Evolutionary conservation across 371 early-diverging fungal genomes (phyloP).

Genomic region (Actinomucor elegans): DNA sequence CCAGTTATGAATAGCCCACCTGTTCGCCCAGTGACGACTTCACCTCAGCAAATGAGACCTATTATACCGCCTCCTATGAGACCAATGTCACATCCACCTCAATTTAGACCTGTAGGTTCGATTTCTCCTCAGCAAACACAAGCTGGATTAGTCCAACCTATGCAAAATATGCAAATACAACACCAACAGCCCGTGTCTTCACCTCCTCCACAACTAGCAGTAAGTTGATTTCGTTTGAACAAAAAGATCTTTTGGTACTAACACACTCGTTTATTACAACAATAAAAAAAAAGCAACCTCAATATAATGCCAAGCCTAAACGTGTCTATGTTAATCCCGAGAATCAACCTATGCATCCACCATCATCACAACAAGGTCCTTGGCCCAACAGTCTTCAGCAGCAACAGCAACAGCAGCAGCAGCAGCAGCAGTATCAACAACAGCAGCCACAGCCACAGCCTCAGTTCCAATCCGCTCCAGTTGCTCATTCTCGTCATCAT

Average conservation of each 20-base stretch:
- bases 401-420: neutral
- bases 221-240: neutral
- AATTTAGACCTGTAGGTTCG: conserved; percentile 1
- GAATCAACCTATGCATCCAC: neutral
- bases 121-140: conserved; percentile 5
- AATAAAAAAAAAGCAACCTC: neutral
- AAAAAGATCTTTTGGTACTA: neutral
- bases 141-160: conserved; percentile 18
- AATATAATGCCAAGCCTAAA: conserved; percentile 28
- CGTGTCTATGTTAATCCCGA: conserved; percentile 46
- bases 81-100: neutral
- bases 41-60: neutral
- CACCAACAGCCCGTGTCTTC: conserved; percentile 1
- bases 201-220: neutral
- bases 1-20: conserved; percentile 1
- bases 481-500: conserved; percentile 9
- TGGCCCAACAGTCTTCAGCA: conserved; percentile 4
- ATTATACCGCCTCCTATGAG: neutral
- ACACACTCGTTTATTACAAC: neutral
- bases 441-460: conserved; percentile 10
- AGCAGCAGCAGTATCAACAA: conserved; percentile 8
- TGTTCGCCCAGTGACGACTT: neutral
- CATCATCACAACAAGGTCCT: conserved; percentile 11
- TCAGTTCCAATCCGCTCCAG: neutral
- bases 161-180: conserved; percentile 39